These are phyloP conservation scores for Ogataea methylovora DNA, from an alignment of 805 yeast genomes.

Conservation along the genomic window DNA sequence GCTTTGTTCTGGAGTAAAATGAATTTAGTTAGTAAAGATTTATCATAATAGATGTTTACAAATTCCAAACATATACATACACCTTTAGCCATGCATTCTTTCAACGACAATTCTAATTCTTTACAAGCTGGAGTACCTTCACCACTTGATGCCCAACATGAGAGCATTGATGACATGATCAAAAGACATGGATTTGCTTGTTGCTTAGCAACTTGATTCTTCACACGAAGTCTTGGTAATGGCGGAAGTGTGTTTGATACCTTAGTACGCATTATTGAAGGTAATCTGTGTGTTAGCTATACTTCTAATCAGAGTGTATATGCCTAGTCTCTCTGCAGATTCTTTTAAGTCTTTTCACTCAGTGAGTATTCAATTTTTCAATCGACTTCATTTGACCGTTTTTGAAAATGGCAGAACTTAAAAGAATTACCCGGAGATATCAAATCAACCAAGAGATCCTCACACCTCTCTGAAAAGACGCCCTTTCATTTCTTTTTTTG, in stretches of 20 bases:
- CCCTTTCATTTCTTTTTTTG: too few relatives aligned
- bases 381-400: too few relatives aligned
- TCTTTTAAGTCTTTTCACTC: too few relatives aligned
- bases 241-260: constrained; percentile 45
- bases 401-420: too few relatives aligned
- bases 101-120: constrained; percentile 59
- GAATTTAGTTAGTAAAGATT: constrained; percentile 1
- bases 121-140: constrained; percentile 69
- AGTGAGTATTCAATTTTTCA: too few relatives aligned
- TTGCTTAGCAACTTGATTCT: constrained; percentile 51
- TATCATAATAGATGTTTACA: background rate
- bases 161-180: constrained; percentile 74
- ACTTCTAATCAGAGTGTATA: too few relatives aligned
- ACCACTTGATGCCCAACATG: constrained; percentile 96
- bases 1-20: constrained; percentile 11
- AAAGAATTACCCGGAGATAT: too few relatives aligned
- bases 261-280: constrained; percentile 13
- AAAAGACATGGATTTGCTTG: constrained; percentile 68
- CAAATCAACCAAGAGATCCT: too few relatives aligned
- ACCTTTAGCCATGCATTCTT: constrained; percentile 58
- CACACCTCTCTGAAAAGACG: too few relatives aligned
- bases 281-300: background rate
- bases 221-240: constrained; percentile 64
- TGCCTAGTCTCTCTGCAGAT: too few relatives aligned
- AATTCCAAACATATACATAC: background rate